Evolutionary conservation across 306 rosid genomes (phyloP), one percentile per base, ranked within the genome.

Genomic region (Malus orientalis): DNA sequence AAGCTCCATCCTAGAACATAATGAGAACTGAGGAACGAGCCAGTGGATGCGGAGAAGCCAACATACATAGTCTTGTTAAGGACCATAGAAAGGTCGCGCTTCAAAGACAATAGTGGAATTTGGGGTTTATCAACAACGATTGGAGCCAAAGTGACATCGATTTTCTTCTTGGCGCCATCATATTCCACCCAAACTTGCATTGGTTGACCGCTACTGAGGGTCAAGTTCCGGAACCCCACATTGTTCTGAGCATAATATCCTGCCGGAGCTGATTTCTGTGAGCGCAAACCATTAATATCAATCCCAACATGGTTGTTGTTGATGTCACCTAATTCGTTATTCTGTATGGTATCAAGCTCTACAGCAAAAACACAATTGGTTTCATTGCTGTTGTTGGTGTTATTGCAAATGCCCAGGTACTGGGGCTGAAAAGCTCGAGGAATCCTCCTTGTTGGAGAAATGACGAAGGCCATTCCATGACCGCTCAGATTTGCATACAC

Each of bases 181-280:
- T 92, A 92, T 18, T 88, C 92, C 40, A 92, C 81, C 97, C 97
- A 92, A 15, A 85, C 83, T 49, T 82, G 87, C 85, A 88, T 89
- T 12, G 81, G 70, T 51, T 75, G 4, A 53, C 92, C 96, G 40
- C 88, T 83, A 3, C 83, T 74, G 14, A 93, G 85, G 20, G 74
- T 88, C 87, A 90, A 65, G 59, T 85, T 79, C 63, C 30, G 61
- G 45, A 84, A 65, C 60, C 49, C 67, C 0, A 70, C 85, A 55
- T 6, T 53, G 4, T 11, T 55, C 2, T 7, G 58, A 4, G 25
- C 47, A 33, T 63, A 80, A 62, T 82, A 90, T 3, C 90, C 87
- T 1, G 92, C 97, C 1, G 88, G 18, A 10, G 69, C 27, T 9
- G 93, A 72, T 0, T 0, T 27, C 0, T 1, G 67, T 0, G 92